Conservation (phyloP, 352 stramenopile genomes). For the Globisporangium iwayamae region DNA sequence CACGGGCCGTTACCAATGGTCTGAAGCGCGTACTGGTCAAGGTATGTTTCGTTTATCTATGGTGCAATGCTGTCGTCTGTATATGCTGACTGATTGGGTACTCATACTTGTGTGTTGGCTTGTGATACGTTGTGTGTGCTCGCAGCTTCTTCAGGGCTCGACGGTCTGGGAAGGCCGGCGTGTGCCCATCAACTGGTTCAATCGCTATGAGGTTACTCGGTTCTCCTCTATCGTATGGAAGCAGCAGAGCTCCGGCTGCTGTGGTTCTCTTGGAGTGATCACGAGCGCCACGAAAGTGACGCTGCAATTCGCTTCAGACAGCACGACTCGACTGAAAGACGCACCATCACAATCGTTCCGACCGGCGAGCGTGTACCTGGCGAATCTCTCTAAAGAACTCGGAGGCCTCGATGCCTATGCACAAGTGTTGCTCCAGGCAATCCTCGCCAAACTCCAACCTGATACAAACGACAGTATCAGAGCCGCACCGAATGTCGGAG, state of each 20-base stretch:
- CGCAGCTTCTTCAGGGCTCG: slow-evolving; percentile 35
- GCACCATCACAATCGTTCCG: slow-evolving; percentile 18
- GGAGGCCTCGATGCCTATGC: slow-evolving; percentile 41
- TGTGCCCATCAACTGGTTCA: slow-evolving; percentile 45
- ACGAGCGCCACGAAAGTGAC: slow-evolving; percentile 22
- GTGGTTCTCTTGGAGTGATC: slow-evolving; percentile 26
- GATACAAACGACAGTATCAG: neutral
- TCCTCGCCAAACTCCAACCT: slow-evolving; percentile 29
- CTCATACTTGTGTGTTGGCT: neutral
- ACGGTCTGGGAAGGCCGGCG: slow-evolving; percentile 36
- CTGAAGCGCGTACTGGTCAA: slow-evolving; percentile 31
- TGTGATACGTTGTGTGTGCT: neutral
- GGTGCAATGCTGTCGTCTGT: neutral
- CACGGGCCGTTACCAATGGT: slow-evolving; percentile 29
- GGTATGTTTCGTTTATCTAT: slow-evolving; percentile 4
- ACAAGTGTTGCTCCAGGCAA: slow-evolving; percentile 30
- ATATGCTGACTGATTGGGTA: neutral
- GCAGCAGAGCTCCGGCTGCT: slow-evolving; percentile 31
- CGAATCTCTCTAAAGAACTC: slow-evolving; percentile 29
- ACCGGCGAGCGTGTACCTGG: slow-evolving; percentile 24
- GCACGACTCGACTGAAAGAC: slow-evolving; percentile 4
- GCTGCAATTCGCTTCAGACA: slow-evolving; percentile 23
- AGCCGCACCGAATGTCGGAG: slow-evolving; percentile 38
- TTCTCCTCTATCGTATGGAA: slow-evolving; percentile 30
- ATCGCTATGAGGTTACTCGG: slow-evolving; percentile 26